Evolutionary conservation across 2,329 filamentous ascomycete genomes (phyloP), one percentile per base, ranked within the genome.

Genomic region (Calonectria pteridis): DNA sequence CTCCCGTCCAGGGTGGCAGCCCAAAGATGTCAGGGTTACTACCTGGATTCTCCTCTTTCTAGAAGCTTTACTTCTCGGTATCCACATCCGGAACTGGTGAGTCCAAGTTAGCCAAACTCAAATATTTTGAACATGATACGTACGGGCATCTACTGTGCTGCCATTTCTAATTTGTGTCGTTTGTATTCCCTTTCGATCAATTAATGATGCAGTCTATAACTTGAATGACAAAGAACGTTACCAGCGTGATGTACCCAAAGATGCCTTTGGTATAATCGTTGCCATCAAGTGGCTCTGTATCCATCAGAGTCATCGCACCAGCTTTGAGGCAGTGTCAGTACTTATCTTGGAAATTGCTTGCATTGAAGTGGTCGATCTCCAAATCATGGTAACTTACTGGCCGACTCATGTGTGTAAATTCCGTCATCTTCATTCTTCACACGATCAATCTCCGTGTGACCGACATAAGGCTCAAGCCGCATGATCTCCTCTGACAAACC

Each of bases 371-470:
- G 3, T 18, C 1, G 4, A 20, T 40, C 13, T 40, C 37, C 13
- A 40, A 20, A 40, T 40, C 13, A 6, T 1, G 6, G 11, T 6
- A 11, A 55, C 64, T 53, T 55, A 67, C 64, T 67, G 6, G 64
- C 50, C 9, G 64, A 67, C 35, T 67, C 49, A 4, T 67, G 64
- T 6, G 69, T 26, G 53, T 46, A 72, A 23, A 68, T 51, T 20
- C 63, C 43, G 7, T 72, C 69, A 2, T 59, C 53, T 5, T 63
- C 33, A 43, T 72, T 72, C 14, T 29, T 64, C 26, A 66, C 58
- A 4, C 70, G 70, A 13, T 72, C 50, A 23, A 72, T 72, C 65
- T 72, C 64, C 1, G 70, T 72, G n/a, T 72, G 70, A 37, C 55
- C 46, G 23, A 6, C 46, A n/a, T 70, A 70, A 4, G 65, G 65